Evolutionary conservation across 352 stramenopile species (phyloP), one percentile per base, ranked within the genome.

Genomic region (Globisporangium splendens): DNA sequence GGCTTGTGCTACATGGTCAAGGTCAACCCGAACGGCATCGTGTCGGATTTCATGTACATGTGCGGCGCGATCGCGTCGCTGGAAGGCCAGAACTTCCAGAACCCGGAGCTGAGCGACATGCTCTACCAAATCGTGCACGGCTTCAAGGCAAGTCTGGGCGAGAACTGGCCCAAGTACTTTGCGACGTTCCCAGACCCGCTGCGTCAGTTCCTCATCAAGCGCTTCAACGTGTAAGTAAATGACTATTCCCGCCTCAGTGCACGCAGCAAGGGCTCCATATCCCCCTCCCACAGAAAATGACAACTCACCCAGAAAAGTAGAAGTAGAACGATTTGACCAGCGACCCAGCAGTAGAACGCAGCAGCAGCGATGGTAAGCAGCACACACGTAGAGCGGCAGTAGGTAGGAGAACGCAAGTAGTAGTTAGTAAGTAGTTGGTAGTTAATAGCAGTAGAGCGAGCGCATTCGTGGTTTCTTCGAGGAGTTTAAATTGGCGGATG

Each of bases 1-100:
- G 89, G 89, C 0, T 68, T 97, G 7, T 96, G 88, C 71, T 93
- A 96, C 68, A 92, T 97, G 75, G 85, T 97, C 56, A 90, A 95
- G 71, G 72, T 89, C 28, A 96, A 97, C 68, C 89, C 89, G 60
- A 90, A 88, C 58, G 84, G 83, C 31, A 94, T 94, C 46, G 77
- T 96, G 11, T 70, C 81, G 12, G 84, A 96, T 51, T 96, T 96
- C 54, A 94, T 96, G 84, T 93, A 91, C 69, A 91, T 96, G 81
- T 94, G 84, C 48, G 85, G 85, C 57, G 86, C 86, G 12, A 90
- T 96, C 50, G 86, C 86, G 60, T 96, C 86, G 64, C 74, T 95
- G 14, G 83, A 95, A 56, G 83, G 83, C 54, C 79, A 88, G 61
- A 73, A 80, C 44, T 85, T 94, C 42, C 70, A 89, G 62, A 84